Conservation (phyloP, 1,284 basidiomycete species). For the Chalciporus piperatoides region DNA sequence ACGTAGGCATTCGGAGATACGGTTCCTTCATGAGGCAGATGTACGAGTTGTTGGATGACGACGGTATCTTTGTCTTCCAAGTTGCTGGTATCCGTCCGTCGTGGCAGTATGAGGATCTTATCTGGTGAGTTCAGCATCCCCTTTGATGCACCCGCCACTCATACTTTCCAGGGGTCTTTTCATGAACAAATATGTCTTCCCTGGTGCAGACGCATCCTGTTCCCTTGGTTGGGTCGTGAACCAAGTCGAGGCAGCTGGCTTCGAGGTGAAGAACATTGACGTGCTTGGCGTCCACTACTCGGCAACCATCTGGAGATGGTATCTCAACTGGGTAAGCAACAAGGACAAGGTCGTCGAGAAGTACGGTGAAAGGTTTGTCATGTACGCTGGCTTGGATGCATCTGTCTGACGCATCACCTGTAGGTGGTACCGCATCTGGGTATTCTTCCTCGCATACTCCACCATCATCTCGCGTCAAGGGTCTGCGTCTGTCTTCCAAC, state of each 20-base stretch:
- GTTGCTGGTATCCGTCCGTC: constrained; percentile 90
- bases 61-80: constrained; percentile 94
- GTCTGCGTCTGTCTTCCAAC: constrained; percentile 87
- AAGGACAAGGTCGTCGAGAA: constrained; percentile 84
- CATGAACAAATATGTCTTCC: constrained; percentile 98
- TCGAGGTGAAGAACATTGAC: constrained; percentile 95
- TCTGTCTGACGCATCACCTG: background rate
- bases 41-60: constrained; percentile 92
- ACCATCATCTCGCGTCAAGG: constrained; percentile 80
- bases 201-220: constrained; percentile 94
- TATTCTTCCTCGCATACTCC: constrained; percentile 85
- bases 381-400: background rate
- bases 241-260: constrained; percentile 86
- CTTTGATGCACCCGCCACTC: background rate
- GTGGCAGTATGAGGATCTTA: constrained; percentile 98
- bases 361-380: constrained; percentile 75
- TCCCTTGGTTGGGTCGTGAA: constrained; percentile 94
- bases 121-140: constrained; percentile 59
- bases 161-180: constrained; percentile 61
- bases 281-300: constrained; percentile 98
- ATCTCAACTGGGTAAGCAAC: constrained; percentile 92
- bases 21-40: constrained; percentile 86
- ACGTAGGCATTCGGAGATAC: constrained; percentile 96
- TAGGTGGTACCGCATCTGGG: constrained; percentile 85
- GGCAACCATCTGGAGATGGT: constrained; percentile 92